These are phyloP conservation scores for Colletotrichum sp. DNA, from an alignment of 2,329 filamentous ascomycete genomes.

Conservation along the genomic window DNA sequence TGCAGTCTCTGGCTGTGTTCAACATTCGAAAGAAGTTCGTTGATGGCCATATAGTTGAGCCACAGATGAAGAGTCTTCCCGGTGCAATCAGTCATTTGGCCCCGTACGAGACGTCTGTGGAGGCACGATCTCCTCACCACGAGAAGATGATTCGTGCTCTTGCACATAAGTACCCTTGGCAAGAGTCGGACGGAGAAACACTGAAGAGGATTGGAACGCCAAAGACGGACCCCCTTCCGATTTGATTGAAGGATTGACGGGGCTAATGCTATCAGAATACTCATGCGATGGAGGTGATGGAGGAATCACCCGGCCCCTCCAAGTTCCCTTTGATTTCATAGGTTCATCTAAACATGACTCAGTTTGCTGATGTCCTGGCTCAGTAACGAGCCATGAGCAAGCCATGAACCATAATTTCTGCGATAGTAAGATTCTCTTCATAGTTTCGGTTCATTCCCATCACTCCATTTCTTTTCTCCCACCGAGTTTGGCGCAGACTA, in stretches of 20 bases:
- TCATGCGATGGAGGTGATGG: no score
- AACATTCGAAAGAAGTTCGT: constrained; percentile 36
- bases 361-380: no score
- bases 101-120: background rate
- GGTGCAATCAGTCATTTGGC: background rate
- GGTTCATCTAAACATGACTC: no score
- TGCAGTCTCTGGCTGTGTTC: constrained; percentile 51
- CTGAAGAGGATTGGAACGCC: background rate
- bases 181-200: background rate
- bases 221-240: rapidly evolving
- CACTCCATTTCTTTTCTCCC: no score
- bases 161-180: background rate
- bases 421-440: no score
- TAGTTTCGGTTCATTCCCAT: no score
- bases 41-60: constrained; percentile 38
- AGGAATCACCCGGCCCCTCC: no score
- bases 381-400: no score
- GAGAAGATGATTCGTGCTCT: background rate
- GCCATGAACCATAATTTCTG: no score
- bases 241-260: background rate
- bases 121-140: background rate
- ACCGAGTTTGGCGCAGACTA: no score
- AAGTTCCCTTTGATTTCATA: no score
- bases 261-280: no score
- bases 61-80: background rate